Conservation (phyloP, 2,329 filamentous ascomycete species). For the Venturia nashicola region DNA sequence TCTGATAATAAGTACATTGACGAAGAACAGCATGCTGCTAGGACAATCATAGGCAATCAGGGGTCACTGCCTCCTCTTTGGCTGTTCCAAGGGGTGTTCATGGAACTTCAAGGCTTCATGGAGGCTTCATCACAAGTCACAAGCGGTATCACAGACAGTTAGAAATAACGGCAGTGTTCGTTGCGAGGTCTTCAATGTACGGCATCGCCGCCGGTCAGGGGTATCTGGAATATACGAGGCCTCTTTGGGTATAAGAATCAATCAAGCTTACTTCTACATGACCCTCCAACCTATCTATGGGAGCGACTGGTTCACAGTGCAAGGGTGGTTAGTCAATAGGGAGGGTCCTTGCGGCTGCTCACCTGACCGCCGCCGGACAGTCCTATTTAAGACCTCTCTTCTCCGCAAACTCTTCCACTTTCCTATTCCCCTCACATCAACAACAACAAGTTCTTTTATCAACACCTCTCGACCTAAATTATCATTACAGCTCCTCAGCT, state of each 20-base stretch:
- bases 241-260: neutral
- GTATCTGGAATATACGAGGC: neutral
- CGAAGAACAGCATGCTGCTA: neutral
- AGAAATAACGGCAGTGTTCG: neutral
- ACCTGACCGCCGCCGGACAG: neutral
- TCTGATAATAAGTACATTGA: neutral
- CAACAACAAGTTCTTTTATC: neutral
- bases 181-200: neutral
- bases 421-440: neutral
- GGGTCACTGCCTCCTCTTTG: neutral
- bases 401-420: neutral
- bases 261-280: conserved; percentile 3
- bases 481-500: neutral
- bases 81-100: neutral
- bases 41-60: neutral
- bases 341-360: neutral
- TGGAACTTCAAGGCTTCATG: neutral
- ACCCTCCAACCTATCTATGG: neutral
- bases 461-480: neutral
- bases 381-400: neutral
- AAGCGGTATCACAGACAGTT: neutral
- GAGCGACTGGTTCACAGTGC: neutral
- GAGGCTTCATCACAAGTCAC: neutral
- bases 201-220: neutral
- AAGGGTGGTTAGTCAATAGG: neutral